phyloP scores from a whole-genome alignment of 345 rosid species.

The Bretschneidera sinensis region DNA sequence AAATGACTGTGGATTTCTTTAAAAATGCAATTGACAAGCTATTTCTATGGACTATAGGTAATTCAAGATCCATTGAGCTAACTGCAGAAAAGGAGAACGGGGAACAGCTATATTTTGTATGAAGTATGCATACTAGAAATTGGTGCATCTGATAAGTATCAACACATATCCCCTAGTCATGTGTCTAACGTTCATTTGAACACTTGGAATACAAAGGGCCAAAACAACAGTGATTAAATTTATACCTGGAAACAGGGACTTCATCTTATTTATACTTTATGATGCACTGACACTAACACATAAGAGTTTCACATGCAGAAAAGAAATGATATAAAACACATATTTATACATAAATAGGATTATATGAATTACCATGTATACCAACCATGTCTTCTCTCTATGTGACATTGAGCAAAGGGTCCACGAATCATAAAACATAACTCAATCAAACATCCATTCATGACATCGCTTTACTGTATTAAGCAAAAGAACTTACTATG shows the following conservation, averaged over 20 bases:
- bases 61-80: neutral
- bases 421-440: neutral
- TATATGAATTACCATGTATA: neutral
- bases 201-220: neutral
- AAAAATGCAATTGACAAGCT: too few relatives aligned
- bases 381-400: too few relatives aligned
- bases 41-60: neutral
- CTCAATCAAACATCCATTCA: too few relatives aligned
- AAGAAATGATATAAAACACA: too few relatives aligned
- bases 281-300: neutral
- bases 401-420: neutral
- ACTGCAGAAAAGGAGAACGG: neutral
- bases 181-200: neutral
- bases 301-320: too few relatives aligned
- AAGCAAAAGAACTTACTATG: conserved; percentile 52
- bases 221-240: too few relatives aligned
- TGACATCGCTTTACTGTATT: neutral
- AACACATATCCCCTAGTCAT: too few relatives aligned
- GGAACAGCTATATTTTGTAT: too few relatives aligned
- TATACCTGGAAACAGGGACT: neutral
- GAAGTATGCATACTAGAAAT: too few relatives aligned
- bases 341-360: too few relatives aligned
- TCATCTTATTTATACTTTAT: neutral
- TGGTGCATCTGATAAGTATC: too few relatives aligned
- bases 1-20: too few relatives aligned